Evolutionary conservation across 306 rosid genomes (phyloP).

Genomic region (Citrullus mucosospermus): DNA sequence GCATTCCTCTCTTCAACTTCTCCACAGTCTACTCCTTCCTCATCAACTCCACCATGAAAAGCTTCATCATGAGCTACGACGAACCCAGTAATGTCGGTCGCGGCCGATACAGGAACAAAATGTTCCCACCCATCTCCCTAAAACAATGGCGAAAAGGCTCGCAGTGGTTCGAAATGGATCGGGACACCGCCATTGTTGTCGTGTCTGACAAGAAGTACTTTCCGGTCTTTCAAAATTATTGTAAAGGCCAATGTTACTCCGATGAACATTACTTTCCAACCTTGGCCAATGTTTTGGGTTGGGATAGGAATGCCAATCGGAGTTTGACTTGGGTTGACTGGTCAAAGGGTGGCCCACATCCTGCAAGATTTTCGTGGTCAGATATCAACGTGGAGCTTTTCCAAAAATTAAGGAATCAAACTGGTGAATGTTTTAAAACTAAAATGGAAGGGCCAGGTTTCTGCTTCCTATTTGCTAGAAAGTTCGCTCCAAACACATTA

Average conservation of each 20-base stretch:
- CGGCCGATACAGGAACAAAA: constrained; percentile 3
- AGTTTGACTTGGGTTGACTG: constrained; percentile 25
- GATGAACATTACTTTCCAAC: constrained; percentile 26
- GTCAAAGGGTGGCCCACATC: constrained; percentile 21
- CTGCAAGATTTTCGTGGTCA: neutral
- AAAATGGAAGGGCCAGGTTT: neutral
- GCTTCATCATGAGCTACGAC: constrained; percentile 17
- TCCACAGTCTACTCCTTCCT: constrained; percentile 25
- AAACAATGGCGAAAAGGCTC: constrained; percentile 26
- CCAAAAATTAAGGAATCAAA: constrained; percentile 1
- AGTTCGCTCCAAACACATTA: constrained; percentile 13
- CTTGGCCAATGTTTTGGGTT: constrained; percentile 6
- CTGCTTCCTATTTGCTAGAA: constrained; percentile 19
- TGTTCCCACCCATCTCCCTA: constrained; percentile 10
- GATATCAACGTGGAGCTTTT: constrained; percentile 10
- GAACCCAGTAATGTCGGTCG: constrained; percentile 15
- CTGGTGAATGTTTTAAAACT: neutral
- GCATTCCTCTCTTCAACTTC: constrained; percentile 33
- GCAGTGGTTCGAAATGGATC: constrained; percentile 17
- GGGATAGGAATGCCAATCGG: constrained; percentile 5
- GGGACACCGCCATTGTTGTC: constrained; percentile 10
- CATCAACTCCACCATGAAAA: constrained; percentile 20
- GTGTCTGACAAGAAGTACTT: constrained; percentile 13
- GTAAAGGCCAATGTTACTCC: constrained; percentile 14
- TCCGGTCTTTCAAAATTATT: neutral